These are phyloP conservation scores for Candida labiduridarum DNA, from an alignment of 1,139 yeast genomes.

Conservation along the genomic window DNA sequence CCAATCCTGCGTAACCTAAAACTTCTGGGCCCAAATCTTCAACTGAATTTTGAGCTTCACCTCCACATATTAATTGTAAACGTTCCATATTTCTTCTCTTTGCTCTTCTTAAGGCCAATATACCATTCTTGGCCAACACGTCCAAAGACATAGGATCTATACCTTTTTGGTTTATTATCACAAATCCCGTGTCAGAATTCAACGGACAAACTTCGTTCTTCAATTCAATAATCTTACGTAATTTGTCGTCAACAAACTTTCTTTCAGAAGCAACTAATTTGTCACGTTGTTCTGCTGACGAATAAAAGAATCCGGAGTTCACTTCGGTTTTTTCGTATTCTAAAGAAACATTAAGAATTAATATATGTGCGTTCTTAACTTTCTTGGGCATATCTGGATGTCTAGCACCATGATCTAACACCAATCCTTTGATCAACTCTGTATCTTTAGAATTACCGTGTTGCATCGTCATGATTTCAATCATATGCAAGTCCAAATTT, in stretches of 20 bases:
- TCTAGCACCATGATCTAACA: slow-evolving; percentile 97
- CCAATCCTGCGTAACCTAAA: slow-evolving; percentile 90
- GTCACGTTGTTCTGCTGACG: slow-evolving; percentile 95
- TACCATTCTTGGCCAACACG: slow-evolving; percentile 88
- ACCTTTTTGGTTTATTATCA: slow-evolving; percentile 96
- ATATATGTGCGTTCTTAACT: slow-evolving; percentile 78
- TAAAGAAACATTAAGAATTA: slow-evolving; percentile 88
- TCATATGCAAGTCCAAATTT: slow-evolving; percentile 88
- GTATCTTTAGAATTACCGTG: slow-evolving; percentile 86
- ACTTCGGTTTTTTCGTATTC: slow-evolving; percentile 99
- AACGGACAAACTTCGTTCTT: slow-evolving; percentile 89
- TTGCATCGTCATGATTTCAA: slow-evolving; percentile 98
- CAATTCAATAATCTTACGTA: slow-evolving; percentile 86
- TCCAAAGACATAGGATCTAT: slow-evolving; percentile 98
- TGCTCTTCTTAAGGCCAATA: slow-evolving; percentile 94
- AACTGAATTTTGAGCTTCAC: slow-evolving; percentile 96
- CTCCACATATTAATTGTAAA: slow-evolving; percentile 93
- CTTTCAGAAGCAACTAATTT: slow-evolving; percentile 93
- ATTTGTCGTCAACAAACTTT: slow-evolving; percentile 90
- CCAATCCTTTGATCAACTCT: slow-evolving; percentile 81
- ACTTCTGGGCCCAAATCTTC: slow-evolving; percentile 85
- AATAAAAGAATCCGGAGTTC: slow-evolving; percentile 93
- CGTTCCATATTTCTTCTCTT: slow-evolving; percentile 99
- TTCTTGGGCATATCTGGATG: slow-evolving; percentile 99
- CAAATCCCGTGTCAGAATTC: slow-evolving; percentile 77